Evolutionary conservation across 2,329 filamentous ascomycete genomes (phyloP).

Genomic region (Ophiostoma sp.): DNA sequence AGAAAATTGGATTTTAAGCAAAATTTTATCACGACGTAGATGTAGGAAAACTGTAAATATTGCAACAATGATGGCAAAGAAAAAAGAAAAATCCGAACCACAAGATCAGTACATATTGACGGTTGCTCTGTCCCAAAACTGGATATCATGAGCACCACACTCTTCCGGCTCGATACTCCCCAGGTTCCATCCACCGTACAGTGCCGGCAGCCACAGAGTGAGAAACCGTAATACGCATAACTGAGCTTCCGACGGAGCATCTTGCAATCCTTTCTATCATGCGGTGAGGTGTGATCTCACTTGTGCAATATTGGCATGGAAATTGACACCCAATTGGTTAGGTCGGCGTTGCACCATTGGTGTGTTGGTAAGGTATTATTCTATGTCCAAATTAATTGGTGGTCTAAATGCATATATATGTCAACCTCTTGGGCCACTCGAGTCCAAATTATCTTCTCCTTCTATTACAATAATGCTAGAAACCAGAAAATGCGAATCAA

Average conservation of each 20-base stretch:
- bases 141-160: too few relatives aligned
- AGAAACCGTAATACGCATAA: background rate
- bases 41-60: too few relatives aligned
- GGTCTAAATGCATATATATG: background rate
- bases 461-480: background rate
- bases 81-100: too few relatives aligned
- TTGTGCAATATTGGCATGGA: background rate
- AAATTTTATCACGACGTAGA: too few relatives aligned
- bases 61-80: too few relatives aligned
- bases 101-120: too few relatives aligned
- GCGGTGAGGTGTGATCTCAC: background rate
- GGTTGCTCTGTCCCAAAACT: too few relatives aligned
- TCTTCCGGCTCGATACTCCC: too few relatives aligned
- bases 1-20: too few relatives aligned
- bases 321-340: background rate
- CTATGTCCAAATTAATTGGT: background rate
- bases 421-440: background rate
- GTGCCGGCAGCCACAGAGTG: background rate
- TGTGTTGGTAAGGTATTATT: background rate
- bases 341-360: background rate
- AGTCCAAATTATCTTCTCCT: background rate
- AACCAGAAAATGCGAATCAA: background rate
- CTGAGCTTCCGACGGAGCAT: background rate
- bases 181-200: too few relatives aligned
- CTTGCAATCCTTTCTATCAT: background rate